Evolutionary conservation across 768 basidiomycete species (phyloP), one percentile per base, ranked within the genome.

Genomic region (Trametopsis cervina): DNA sequence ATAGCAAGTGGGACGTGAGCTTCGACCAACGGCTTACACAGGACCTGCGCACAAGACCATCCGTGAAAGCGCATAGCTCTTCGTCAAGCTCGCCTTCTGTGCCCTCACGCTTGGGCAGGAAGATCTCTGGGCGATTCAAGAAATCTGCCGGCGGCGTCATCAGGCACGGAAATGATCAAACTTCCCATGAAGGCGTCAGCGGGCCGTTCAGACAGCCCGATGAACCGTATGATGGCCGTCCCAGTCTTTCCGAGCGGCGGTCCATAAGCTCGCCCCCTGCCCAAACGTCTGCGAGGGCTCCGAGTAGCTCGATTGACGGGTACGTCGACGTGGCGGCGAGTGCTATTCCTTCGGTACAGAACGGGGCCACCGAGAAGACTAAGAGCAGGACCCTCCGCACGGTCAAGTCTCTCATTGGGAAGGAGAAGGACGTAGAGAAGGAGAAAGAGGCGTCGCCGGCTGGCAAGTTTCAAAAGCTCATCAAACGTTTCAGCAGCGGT

Each of bases 401-500:
- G 4, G 42, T 52, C 33, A 51, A 49, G 40, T 44, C 52, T 12
- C 21, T 36, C 44, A 45, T 44, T 18, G 50, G 40, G 25, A 57
- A 54, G 37, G 46, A 47, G n/a, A 48, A 50, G 44, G n/a, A n/a
- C n/a, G n/a, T n/a, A n/a, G 51, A 49, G 11, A 36, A 9, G 9
- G 46, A 48, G 21, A 61, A 55, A 49, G 60, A 67, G 10, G 55
- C 56, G 0, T 61, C 65, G 3, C 51, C 57, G 0, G 55, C 54
- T 3, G 69, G 68, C 42, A 78, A 70, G 55, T 61, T 85, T 2
- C 85, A 82, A 82, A 81, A 73, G 62, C 59, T 88, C 43, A 72
- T 87, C 71, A 85, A 83, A 61, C 72, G 81, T 35, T 77, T 88
- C 51, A 85, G 82, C 51, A 74, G 77, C 0, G 78, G 81, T 33